Conservation (phyloP, 2,329 filamentous ascomycete genomes). For the Fusarium torulosum region DNA sequence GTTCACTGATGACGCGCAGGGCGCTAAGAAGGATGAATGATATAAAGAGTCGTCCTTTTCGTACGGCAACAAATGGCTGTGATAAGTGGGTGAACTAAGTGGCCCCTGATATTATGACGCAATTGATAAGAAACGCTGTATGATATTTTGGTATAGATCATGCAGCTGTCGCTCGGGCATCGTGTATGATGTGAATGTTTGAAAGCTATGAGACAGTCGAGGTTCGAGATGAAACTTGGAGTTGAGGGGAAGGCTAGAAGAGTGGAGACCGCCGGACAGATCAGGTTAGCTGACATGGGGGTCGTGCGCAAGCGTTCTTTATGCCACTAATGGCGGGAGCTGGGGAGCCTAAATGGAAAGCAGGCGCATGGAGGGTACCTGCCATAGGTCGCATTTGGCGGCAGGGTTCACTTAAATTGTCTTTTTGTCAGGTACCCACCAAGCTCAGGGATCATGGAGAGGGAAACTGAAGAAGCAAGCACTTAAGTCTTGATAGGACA, state of each 20-base stretch:
- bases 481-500: conserved; percentile 22
- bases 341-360: conserved; percentile 12
- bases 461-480: conserved; percentile 15
- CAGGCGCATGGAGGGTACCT: conserved; percentile 17
- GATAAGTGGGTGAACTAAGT: background rate
- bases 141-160: background rate
- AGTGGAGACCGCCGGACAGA: conserved; percentile 19
- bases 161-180: background rate
- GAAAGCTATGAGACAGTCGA: conserved; percentile 12
- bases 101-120: background rate
- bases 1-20: conserved; percentile 23
- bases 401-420: background rate
- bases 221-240: conserved; percentile 36
- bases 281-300: conserved; percentile 16
- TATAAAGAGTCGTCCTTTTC: background rate
- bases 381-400: conserved; percentile 8
- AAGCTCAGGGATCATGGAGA: conserved; percentile 1
- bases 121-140: background rate
- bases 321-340: conserved; percentile 29
- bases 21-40: conserved; percentile 7
- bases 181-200: conserved; percentile 4
- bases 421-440: background rate
- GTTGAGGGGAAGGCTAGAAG: conserved; percentile 36
- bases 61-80: background rate
- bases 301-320: conserved; percentile 15